Conservation (phyloP, 2,329 filamentous ascomycete species). For the Alternaria sp. region DNA sequence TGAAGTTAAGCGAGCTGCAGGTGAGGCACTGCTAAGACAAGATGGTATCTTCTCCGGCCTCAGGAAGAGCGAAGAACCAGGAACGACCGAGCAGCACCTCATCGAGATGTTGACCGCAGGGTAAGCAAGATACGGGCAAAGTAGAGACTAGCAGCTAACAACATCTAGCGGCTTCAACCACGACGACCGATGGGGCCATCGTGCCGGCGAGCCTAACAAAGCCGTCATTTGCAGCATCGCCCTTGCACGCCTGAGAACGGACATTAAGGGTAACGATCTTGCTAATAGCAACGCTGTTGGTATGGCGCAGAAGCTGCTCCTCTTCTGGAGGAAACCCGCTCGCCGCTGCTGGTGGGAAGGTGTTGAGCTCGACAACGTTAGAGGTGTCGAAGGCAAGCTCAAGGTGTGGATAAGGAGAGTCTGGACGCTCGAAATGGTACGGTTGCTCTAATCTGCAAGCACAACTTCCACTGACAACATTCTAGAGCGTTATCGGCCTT, state of each 20-base stretch:
- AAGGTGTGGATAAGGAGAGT: slow-evolving; percentile 99
- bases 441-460: slow-evolving; percentile 1
- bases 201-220: slow-evolving; percentile 97
- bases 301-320: slow-evolving; percentile 96
- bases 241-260: slow-evolving; percentile 88
- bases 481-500: slow-evolving; percentile 82
- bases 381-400: slow-evolving; percentile 87
- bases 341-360: slow-evolving; percentile 99
- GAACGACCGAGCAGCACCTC: slow-evolving; percentile 95
- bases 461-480: slow-evolving; percentile 20
- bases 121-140: slow-evolving; percentile 62
- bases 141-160: slow-evolving; percentile 12
- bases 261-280: slow-evolving; percentile 80
- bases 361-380: slow-evolving; percentile 87
- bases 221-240: slow-evolving; percentile 97
- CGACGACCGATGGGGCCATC: slow-evolving; percentile 93
- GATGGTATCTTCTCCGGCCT: slow-evolving; percentile 96
- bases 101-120: slow-evolving; percentile 99
- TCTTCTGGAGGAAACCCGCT: slow-evolving; percentile 98
- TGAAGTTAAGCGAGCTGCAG: slow-evolving; percentile 91
- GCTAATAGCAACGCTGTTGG: slow-evolving; percentile 82
- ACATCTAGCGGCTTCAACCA: slow-evolving; percentile 86
- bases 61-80: slow-evolving; percentile 92
- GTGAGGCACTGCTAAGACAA: slow-evolving; percentile 84
- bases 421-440: slow-evolving; percentile 95